Evolutionary conservation across 306 rosid genomes (phyloP).

Genomic region (Cicer pinnatifidum): DNA sequence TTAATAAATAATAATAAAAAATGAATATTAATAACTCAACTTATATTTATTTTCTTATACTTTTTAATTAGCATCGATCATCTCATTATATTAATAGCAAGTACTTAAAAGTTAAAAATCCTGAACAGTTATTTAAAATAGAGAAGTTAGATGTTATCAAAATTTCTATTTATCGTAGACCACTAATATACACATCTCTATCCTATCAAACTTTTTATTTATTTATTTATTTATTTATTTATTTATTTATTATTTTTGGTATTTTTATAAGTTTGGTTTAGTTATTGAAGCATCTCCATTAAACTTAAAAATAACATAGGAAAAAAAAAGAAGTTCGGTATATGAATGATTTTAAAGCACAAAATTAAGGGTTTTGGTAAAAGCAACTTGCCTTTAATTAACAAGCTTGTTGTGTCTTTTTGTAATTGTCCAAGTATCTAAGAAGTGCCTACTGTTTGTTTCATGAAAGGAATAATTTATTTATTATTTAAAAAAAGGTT

Average conservation of each 20-base stretch:
- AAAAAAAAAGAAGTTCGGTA: neutral
- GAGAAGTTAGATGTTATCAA: too few relatives aligned
- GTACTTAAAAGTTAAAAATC: too few relatives aligned
- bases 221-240: too few relatives aligned
- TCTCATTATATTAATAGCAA: too few relatives aligned
- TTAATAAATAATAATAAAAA: too few relatives aligned
- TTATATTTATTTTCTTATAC: too few relatives aligned
- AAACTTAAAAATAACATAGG: neutral
- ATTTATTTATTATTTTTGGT: neutral
- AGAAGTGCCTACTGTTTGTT: neutral
- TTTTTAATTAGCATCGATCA: too few relatives aligned
- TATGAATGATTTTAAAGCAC: neutral
- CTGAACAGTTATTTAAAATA: too few relatives aligned
- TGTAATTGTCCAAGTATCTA: constrained; percentile 25
- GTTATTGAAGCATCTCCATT: neutral
- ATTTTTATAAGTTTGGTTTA: neutral
- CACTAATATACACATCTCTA: too few relatives aligned
- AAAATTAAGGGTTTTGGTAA: constrained; percentile 28
- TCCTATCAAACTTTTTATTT: neutral
- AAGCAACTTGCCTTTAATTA: neutral
- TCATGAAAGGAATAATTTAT: neutral
- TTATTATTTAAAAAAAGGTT: neutral
- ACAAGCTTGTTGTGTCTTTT: neutral
- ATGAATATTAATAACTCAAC: too few relatives aligned
- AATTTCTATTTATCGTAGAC: too few relatives aligned